Percentiles rank a stretch among this genome's conserved stretches.
These are phyloP conservation scores for Ceratocystis alfenasii DNA, from an alignment of 2,329 filamentous ascomycete species.

Conservation along the genomic window DNA sequence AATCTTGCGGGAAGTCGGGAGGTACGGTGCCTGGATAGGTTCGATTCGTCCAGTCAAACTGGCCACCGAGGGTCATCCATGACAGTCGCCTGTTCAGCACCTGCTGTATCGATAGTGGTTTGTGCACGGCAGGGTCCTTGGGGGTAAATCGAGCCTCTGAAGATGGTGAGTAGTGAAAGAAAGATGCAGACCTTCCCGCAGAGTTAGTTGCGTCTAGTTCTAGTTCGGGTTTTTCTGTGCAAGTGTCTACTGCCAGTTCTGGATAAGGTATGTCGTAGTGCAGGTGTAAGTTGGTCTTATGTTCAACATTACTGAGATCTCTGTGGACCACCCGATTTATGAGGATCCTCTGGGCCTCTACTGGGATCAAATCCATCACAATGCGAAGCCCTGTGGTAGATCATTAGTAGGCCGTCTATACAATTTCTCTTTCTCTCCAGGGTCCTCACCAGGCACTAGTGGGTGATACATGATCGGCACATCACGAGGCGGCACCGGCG, in stretches of 20 bases:
- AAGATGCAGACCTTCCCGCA: conserved; percentile 32
- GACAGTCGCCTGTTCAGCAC: conserved; percentile 71
- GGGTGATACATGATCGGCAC: conserved; percentile 50
- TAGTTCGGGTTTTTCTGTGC: conserved; percentile 24
- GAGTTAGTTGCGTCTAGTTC: conserved; percentile 23
- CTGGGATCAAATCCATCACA: conserved; percentile 61
- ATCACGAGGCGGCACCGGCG: conserved; percentile 30
- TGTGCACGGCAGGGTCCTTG: conserved; percentile 62
- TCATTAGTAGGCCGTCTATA: not conserved
- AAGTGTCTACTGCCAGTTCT: conserved; percentile 23
- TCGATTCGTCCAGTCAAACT: conserved; percentile 92
- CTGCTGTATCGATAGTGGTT: conserved; percentile 54
- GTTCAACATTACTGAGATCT: conserved; percentile 58
- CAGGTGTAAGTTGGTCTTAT: conserved; percentile 83
- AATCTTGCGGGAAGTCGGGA: conserved; percentile 62
- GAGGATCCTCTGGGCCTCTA: conserved; percentile 53
- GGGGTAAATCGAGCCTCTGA: conserved; percentile 49
- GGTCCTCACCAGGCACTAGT: conserved; percentile 52
- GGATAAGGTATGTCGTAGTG: conserved; percentile 61
- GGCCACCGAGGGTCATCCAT: conserved; percentile 88
- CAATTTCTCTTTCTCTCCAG: not conserved
- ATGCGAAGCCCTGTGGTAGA: conserved; percentile 57
- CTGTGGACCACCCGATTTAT: conserved; percentile 63
- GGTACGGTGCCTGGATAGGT: conserved; percentile 58
- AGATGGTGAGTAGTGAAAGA: conserved; percentile 42